Conservation (phyloP, 805 yeast genomes). For the Sugiyamaella chiloensis region DNA sequence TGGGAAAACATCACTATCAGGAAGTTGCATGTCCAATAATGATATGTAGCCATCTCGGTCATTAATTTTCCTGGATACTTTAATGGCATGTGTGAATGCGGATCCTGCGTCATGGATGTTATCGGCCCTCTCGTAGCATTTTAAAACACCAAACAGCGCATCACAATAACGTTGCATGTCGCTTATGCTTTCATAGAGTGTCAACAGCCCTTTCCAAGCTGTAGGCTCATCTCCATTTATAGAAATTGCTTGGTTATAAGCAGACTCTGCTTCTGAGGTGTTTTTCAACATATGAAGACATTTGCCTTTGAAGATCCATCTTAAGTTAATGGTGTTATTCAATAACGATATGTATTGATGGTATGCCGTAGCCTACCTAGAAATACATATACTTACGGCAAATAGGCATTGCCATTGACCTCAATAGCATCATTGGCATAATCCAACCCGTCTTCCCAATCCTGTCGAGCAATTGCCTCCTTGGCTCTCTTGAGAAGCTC, state of each 20-base stretch:
- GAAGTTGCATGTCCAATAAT: conserved; percentile 28
- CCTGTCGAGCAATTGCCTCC: conserved; percentile 39
- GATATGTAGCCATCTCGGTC: conserved; percentile 19
- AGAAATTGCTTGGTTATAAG: conserved; percentile 46
- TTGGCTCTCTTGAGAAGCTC: conserved; percentile 26
- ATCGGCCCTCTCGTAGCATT: conserved; percentile 21
- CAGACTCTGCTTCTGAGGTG: conserved; percentile 46
- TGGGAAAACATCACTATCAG: conserved; percentile 29
- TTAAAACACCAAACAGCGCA: conserved; percentile 21
- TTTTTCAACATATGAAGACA: conserved; percentile 46
- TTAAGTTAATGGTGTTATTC: conserved; percentile 8
- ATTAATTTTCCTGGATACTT: conserved; percentile 20
- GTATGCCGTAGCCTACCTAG: neutral
- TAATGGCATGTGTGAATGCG: conserved; percentile 20
- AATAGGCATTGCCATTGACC: conserved; percentile 54
- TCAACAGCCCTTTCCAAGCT: conserved; percentile 80
- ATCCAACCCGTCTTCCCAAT: conserved; percentile 61
- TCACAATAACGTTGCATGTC: conserved; percentile 23
- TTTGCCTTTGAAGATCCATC: conserved; percentile 58
- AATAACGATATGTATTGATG: neutral
- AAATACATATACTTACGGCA: conserved; percentile 49
- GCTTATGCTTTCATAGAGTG: conserved; percentile 23
- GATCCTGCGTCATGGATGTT: conserved; percentile 26
- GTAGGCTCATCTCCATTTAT: conserved; percentile 43
- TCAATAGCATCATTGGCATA: conserved; percentile 54